Conservation (phyloP, 2,329 filamentous ascomycete genomes). For the Hysterium pulicare region DNA sequence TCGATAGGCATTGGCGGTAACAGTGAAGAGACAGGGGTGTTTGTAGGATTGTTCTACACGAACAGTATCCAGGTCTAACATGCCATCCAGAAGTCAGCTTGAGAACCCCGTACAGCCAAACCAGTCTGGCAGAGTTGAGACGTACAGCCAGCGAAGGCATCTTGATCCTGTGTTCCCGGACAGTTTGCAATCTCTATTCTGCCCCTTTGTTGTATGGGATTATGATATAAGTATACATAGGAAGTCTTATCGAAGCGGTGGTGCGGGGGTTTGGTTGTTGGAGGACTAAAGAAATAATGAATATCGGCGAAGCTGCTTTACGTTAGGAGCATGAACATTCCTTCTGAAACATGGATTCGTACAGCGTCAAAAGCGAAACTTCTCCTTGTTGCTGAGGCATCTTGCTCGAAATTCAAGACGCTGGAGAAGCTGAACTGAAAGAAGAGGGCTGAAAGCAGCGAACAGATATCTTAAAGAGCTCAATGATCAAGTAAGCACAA, state of each 20-base stretch:
- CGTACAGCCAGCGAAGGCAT: slow-evolving; percentile 75
- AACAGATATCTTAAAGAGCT: no score
- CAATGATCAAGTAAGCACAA: slow-evolving; percentile 6
- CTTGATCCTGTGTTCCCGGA: slow-evolving; percentile 70
- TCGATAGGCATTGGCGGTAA: slow-evolving; percentile 54
- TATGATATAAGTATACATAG: slow-evolving; percentile 78
- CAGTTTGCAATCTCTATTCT: slow-evolving; percentile 75
- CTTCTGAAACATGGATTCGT: slow-evolving; percentile 14
- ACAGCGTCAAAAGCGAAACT: slow-evolving; percentile 47
- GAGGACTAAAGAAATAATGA: slow-evolving; percentile 75
- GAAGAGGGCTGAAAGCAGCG: slow-evolving; percentile 5
- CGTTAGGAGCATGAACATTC: slow-evolving; percentile 14
- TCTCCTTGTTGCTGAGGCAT: slow-evolving; percentile 51
- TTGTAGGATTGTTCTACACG: slow-evolving; percentile 69
- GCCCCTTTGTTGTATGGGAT: slow-evolving; percentile 62
- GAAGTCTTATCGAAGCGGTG: slow-evolving; percentile 78
- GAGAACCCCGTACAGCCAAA: no score
- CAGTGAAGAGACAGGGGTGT: slow-evolving; percentile 67
- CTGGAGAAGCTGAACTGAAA: background rate
- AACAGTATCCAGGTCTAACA: slow-evolving; percentile 61
- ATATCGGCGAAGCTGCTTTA: slow-evolving; percentile 68
- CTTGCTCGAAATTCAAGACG: no score
- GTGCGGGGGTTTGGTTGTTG: slow-evolving; percentile 65
- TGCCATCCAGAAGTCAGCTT: no score
- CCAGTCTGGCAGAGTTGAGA: slow-evolving; percentile 22